A percentile compares a stretch with the other conserved stretches of the same genome.
phyloP scores from a whole-genome alignment of 1,139 yeast genomes.

The Debaryomycetaceae sp. region DNA sequence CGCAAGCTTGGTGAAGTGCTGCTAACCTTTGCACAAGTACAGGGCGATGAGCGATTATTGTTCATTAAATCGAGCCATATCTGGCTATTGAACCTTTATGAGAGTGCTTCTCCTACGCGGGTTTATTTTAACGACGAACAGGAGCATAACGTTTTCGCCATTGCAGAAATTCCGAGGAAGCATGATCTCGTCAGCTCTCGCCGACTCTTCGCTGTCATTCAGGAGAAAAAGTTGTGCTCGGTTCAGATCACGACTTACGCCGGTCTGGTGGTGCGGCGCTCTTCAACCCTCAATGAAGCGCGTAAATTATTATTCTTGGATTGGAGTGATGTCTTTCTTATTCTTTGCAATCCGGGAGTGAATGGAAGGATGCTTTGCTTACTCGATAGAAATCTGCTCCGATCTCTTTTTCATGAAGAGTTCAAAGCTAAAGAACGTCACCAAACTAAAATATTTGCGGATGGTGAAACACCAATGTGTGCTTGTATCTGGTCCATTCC shows the following conservation, averaged over 20 bases:
- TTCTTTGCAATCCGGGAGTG: slow-evolving; percentile 24
- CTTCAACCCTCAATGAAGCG: slow-evolving; percentile 27
- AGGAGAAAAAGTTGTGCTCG: too few species aligned
- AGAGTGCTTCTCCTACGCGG: slow-evolving; percentile 22
- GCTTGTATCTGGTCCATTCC: slow-evolving; percentile 24
- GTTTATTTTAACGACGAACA: slow-evolving; percentile 34
- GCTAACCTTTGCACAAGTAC: slow-evolving; percentile 5
- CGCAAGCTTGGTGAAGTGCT: slow-evolving; percentile 18
- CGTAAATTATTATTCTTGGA: slow-evolving; percentile 11
- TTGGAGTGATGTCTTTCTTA: slow-evolving; percentile 18
- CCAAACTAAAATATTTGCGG: slow-evolving; percentile 15
- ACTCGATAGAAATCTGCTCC: slow-evolving; percentile 22
- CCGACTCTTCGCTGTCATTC: too few species aligned
- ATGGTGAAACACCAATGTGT: slow-evolving; percentile 26
- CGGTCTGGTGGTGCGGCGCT: slow-evolving; percentile 19
- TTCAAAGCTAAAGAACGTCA: slow-evolving; percentile 9
- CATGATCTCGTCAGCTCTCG: too few species aligned
- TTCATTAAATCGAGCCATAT: slow-evolving; percentile 23
- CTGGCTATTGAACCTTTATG: slow-evolving; percentile 32
- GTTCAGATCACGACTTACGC: too few species aligned
- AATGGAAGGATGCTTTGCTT: slow-evolving; percentile 16
- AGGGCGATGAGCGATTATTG: slow-evolving; percentile 10
- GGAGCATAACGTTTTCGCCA: too few species aligned
- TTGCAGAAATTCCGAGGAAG: too few species aligned
- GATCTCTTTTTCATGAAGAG: slow-evolving; percentile 4